These are phyloP conservation scores for Cutaneotrichosporon cavernicola DNA, from an alignment of 1,284 basidiomycete species.

Conservation along the genomic window DNA sequence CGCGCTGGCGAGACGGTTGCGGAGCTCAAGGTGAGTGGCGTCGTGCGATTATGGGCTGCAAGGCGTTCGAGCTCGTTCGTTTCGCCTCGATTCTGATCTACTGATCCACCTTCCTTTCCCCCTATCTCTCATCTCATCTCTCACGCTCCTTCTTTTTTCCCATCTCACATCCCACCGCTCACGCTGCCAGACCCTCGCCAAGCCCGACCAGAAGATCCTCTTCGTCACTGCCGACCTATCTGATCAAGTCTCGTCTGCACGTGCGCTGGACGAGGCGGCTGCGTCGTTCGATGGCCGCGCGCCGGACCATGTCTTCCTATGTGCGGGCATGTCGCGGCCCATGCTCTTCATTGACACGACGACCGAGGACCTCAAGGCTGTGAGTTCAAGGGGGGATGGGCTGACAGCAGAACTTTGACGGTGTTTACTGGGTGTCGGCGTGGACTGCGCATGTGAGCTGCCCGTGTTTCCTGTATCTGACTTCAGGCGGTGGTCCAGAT, in stretches of 20 bases:
- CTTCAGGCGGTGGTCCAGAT: constrained; percentile 62
- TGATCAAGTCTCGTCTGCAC: constrained; percentile 57
- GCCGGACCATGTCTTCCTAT: constrained; percentile 74
- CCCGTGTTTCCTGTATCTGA: background rate
- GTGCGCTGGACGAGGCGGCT: constrained; percentile 65
- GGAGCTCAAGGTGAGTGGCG: constrained; percentile 61
- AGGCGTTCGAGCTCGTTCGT: too few species aligned
- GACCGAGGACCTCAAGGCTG: constrained; percentile 61
- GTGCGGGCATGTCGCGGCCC: constrained; percentile 69
- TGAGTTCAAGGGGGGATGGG: constrained; percentile 41
- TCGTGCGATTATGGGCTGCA: background rate
- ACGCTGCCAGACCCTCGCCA: constrained; percentile 39
- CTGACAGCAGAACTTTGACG: constrained; percentile 51
- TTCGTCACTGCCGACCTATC: constrained; percentile 66
- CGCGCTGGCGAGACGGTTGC: constrained; percentile 63
- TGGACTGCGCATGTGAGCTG: constrained; percentile 64
- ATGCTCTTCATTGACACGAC: constrained; percentile 70
- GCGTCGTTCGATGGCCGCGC: constrained; percentile 58
- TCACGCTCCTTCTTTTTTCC: too few species aligned
- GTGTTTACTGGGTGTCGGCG: constrained; percentile 60
- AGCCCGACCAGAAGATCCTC: constrained; percentile 61
- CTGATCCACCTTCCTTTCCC: too few species aligned
- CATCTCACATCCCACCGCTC: background rate
- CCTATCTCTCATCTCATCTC: too few species aligned
- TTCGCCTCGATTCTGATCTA: too few species aligned